Percentiles rank a stretch among this genome's conserved stretches.
Evolutionary conservation across 768 basidiomycete genomes (phyloP).

Genomic region (Calocera viscosa): DNA sequence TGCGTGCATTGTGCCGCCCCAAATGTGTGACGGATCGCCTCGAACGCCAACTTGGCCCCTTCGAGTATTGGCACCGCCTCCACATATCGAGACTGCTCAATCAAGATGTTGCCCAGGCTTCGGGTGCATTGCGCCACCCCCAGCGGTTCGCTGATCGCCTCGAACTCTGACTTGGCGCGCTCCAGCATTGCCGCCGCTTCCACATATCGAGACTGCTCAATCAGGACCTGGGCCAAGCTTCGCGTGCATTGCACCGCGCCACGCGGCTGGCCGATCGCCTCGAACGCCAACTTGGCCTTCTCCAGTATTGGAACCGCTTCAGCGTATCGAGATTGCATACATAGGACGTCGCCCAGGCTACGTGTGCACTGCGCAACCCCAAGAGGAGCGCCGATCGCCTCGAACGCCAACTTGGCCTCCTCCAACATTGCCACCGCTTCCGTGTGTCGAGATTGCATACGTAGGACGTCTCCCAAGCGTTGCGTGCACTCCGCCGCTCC

Average conservation of each 20-base stretch:
- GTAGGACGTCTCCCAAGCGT: neutral
- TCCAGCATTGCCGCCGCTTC: no score
- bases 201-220: neutral
- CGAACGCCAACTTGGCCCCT: neutral
- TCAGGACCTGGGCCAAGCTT: neutral
- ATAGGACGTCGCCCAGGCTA: neutral
- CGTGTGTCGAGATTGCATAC: neutral
- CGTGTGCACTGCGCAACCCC: neutral
- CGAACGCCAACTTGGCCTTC: neutral
- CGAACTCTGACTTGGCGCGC: no score
- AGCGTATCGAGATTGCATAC: neutral
- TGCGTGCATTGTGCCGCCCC: neutral
- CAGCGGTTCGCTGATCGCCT: no score
- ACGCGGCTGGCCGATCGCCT: neutral
- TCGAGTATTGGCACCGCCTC: neutral
- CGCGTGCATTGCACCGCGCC: neutral
- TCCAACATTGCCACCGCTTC: neutral
- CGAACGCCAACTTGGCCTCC: neutral
- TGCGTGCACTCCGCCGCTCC: neutral
- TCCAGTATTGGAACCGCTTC: neutral
- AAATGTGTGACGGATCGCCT: neutral
- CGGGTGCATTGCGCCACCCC: no score
- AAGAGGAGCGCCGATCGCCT: neutral
- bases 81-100: no score
- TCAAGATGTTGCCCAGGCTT: no score